Evolutionary conservation across 139 green algal species (phyloP).

Genomic region (Dunaliella primolecta): DNA sequence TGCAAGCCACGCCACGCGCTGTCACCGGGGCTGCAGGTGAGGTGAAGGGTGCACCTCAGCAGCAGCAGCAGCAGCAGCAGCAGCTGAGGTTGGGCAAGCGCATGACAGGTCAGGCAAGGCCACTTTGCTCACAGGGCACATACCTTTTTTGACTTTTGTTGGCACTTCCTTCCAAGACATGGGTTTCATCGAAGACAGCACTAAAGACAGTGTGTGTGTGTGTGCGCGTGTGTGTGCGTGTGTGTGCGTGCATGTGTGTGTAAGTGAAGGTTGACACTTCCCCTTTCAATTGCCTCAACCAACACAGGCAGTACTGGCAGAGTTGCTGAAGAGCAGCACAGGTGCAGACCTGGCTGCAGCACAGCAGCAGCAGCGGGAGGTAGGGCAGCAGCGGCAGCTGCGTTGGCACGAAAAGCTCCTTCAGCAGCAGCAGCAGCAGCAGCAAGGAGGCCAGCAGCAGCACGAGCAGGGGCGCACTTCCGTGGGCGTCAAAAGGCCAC

Average conservation of each 20-base stretch:
- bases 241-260: slow-evolving; percentile 4
- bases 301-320: neutral
- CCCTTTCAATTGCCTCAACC: neutral
- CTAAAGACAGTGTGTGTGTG: slow-evolving; percentile 9
- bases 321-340: neutral
- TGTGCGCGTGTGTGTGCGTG: neutral
- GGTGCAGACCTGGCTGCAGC: slow-evolving; percentile 1
- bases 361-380: slow-evolving; percentile 3
- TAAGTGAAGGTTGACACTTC: neutral
- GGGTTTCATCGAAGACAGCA: no score
- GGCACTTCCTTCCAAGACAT: no score
- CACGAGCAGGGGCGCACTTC: neutral
- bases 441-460: neutral
- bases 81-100: neutral
- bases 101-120: no score
- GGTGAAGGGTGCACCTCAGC: neutral
- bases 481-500: neutral
- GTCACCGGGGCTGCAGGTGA: neutral
- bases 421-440: neutral
- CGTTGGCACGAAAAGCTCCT: neutral
- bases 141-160: no score
- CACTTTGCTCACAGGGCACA: no score
- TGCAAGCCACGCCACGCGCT: neutral
- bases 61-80: no score
- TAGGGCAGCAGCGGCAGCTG: neutral